Percentiles rank a stretch among this genome's conserved stretches.
These are phyloP conservation scores for Gastrodia elata DNA, from an alignment of 106 monocot species.

Conservation along the genomic window DNA sequence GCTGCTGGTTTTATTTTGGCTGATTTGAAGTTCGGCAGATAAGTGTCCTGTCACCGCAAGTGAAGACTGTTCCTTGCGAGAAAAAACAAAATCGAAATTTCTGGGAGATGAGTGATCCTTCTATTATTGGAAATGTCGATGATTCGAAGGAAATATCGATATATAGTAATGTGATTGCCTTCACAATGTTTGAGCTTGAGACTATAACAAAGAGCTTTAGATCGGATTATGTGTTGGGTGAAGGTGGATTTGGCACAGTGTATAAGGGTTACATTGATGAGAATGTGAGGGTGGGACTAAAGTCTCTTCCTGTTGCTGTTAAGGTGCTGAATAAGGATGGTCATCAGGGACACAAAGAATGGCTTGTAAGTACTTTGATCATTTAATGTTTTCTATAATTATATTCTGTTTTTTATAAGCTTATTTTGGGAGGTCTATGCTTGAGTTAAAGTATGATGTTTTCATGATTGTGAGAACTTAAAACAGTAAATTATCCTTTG, in stretches of 20 bases:
- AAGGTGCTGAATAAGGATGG: constrained; percentile 76
- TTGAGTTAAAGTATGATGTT: neutral
- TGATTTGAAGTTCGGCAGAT: constrained; percentile 62
- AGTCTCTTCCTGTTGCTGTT: constrained; percentile 81
- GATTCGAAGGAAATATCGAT: constrained; percentile 81
- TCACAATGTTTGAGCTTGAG: constrained; percentile 92
- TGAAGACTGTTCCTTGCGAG: constrained; percentile 39
- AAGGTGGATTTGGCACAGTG: constrained; percentile 95
- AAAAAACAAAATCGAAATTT: constrained; percentile 64
- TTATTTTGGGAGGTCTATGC: neutral
- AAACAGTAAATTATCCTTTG: too few species aligned
- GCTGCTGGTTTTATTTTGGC: neutral
- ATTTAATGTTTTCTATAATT: neutral
- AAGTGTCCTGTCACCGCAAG: constrained; percentile 29
- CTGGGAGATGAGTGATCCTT: constrained; percentile 62
- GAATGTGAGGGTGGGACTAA: constrained; percentile 86
- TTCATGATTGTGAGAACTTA: neutral
- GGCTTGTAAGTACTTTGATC: constrained; percentile 49
- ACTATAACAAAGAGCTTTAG: constrained; percentile 94
- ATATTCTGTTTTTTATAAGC: neutral
- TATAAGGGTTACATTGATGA: constrained; percentile 98
- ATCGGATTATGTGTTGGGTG: constrained; percentile 87
- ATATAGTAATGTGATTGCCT: constrained; percentile 85
- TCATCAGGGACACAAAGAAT: constrained; percentile 61
- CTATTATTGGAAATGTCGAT: constrained; percentile 43